phyloP scores from a whole-genome alignment of 169 alveolate genomes.

The Plasmodium coatneyi region DNA sequence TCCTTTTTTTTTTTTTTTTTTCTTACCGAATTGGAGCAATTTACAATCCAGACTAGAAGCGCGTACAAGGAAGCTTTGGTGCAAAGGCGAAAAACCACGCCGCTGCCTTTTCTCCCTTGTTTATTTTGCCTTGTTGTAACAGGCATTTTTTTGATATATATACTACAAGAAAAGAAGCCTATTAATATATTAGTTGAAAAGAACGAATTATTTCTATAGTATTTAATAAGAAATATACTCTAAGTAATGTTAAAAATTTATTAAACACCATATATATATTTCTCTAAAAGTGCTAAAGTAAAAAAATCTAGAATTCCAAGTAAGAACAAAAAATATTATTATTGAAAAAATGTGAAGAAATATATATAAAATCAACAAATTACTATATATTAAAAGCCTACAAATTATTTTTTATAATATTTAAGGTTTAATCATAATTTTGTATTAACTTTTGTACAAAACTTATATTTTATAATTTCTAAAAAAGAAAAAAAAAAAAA shows the following conservation, averaged over 20 bases:
- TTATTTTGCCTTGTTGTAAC: neutral
- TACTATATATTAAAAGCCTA: too few species aligned
- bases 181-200: neutral
- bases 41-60: neutral
- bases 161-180: neutral
- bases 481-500: too few species aligned
- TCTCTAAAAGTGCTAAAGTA: neutral
- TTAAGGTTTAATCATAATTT: too few species aligned
- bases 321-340: neutral
- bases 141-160: neutral
- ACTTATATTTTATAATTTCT: too few species aligned
- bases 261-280: neutral
- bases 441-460: neutral
- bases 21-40: neutral
- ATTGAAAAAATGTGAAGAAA: too few species aligned
- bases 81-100: neutral
- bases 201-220: neutral
- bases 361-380: neutral
- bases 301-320: neutral
- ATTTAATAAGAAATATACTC: neutral
- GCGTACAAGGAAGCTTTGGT: neutral
- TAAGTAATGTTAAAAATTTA: neutral
- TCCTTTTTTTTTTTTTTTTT: too few species aligned
- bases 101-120: neutral
- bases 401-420: neutral